These are phyloP conservation scores for Aspergillus quadricinctus DNA, from an alignment of 2,329 filamentous ascomycete species.

Conservation along the genomic window DNA sequence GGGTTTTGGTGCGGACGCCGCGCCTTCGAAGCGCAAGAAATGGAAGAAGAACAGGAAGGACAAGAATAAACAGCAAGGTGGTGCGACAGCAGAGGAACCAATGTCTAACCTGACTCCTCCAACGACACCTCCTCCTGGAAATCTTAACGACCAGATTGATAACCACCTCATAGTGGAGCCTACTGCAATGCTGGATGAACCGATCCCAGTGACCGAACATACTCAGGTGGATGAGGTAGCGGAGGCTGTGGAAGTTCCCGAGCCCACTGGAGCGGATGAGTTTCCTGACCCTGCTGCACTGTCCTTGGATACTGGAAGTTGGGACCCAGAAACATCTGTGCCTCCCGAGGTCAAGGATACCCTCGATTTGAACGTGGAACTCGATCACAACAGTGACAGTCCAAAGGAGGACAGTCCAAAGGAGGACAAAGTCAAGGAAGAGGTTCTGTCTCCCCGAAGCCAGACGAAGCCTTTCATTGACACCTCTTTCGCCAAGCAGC, in stretches of 20 bases:
- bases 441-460: not conserved
- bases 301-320: constrained; percentile 5
- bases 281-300: not conserved
- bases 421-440: not conserved
- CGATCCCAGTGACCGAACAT: not conserved
- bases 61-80: constrained; percentile 25
- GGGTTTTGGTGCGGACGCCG: not conserved
- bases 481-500: constrained; percentile 35
- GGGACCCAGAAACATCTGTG: constrained; percentile 9
- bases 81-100: constrained; percentile 19
- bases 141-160: constrained; percentile 11
- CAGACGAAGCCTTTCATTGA: constrained; percentile 24
- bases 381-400: not conserved
- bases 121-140: constrained; percentile 32
- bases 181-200: constrained; percentile 5
- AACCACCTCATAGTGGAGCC: constrained; percentile 3
- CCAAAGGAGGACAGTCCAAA: not conserved
- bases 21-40: constrained; percentile 16
- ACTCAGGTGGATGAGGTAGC: not conserved
- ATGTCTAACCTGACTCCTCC: constrained; percentile 33
- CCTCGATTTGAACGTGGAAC: not conserved
- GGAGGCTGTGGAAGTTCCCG: constrained; percentile 1
- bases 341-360: constrained; percentile 2
- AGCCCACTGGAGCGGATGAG: not conserved
- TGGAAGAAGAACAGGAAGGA: constrained; percentile 27